phyloP scores from a whole-genome alignment of 116 monocot genomes.

The Phalaenopsis hybrid region DNA sequence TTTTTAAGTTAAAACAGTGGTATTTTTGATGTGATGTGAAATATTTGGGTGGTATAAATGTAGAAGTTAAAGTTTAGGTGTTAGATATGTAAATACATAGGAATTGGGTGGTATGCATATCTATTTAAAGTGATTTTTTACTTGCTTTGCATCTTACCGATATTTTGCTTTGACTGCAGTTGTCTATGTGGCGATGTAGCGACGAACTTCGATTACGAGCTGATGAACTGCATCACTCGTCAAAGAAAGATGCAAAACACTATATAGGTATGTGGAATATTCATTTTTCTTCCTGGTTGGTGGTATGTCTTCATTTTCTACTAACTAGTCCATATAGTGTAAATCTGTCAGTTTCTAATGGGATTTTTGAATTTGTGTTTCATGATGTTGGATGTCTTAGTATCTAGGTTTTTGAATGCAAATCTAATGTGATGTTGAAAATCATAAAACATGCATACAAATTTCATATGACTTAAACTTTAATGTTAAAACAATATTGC shows the following conservation, averaged over 20 bases:
- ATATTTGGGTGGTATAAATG: too few species aligned
- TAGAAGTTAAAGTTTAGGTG: too few species aligned
- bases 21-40: too few species aligned
- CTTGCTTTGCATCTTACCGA: background rate
- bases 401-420: too few species aligned
- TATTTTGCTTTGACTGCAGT: constrained; percentile 31
- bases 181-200: constrained; percentile 99
- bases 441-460: too few species aligned
- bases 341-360: background rate
- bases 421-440: too few species aligned
- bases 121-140: background rate
- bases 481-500: too few species aligned
- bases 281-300: background rate
- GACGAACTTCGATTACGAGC: constrained; percentile 66
- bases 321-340: background rate
- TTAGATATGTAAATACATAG: too few species aligned
- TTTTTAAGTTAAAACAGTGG: too few species aligned
- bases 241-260: constrained; percentile 82
- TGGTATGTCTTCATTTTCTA: background rate
- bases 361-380: background rate
- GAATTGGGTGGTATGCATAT: too few species aligned
- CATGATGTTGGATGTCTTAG: background rate
- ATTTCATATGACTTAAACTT: too few species aligned
- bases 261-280: constrained; percentile 60
- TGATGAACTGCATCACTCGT: constrained; percentile 49